phyloP scores from a whole-genome alignment of 2,329 filamentous ascomycete species.

The Lachnellula hyalina region DNA sequence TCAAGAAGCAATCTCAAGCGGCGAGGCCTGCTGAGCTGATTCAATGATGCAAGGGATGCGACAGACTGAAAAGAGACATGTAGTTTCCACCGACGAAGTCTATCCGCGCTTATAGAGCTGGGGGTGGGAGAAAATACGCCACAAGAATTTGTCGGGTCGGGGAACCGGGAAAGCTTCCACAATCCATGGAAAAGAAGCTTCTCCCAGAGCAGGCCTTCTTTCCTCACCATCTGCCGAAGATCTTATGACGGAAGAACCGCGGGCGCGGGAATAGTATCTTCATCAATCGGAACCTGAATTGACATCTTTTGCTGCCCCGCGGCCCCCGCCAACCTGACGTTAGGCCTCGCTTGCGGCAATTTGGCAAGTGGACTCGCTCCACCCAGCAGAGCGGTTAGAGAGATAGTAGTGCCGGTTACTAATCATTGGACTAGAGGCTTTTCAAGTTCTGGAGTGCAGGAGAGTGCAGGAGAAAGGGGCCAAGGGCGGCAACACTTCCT shows the following conservation, averaged over 20 bases:
- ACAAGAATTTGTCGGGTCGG: slow-evolving; percentile 6
- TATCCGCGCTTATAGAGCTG: background rate
- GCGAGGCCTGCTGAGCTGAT: too few relatives aligned
- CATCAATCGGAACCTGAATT: background rate
- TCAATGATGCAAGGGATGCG: background rate
- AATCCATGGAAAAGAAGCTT: slow-evolving; percentile 11
- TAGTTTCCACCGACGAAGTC: background rate
- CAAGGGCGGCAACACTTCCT: too few relatives aligned
- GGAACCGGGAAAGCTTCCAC: slow-evolving; percentile 11
- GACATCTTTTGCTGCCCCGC: background rate
- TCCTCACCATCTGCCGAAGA: background rate
- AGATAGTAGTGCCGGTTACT: background rate
- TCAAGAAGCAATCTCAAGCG: background rate
- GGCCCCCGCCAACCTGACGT: background rate
- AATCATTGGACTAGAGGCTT: too few relatives aligned
- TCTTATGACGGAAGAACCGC: background rate
- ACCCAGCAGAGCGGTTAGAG: slow-evolving; percentile 5
- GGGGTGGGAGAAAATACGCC: background rate
- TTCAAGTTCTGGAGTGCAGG: too few relatives aligned
- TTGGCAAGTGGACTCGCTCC: background rate
- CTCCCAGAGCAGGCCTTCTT: background rate
- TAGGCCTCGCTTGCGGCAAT: background rate
- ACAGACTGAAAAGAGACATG: background rate
- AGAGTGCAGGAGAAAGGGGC: too few relatives aligned
- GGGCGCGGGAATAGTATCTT: background rate